Conservation (phyloP, 306 rosid species). For the Macrotyloma uniflorum region DNA sequence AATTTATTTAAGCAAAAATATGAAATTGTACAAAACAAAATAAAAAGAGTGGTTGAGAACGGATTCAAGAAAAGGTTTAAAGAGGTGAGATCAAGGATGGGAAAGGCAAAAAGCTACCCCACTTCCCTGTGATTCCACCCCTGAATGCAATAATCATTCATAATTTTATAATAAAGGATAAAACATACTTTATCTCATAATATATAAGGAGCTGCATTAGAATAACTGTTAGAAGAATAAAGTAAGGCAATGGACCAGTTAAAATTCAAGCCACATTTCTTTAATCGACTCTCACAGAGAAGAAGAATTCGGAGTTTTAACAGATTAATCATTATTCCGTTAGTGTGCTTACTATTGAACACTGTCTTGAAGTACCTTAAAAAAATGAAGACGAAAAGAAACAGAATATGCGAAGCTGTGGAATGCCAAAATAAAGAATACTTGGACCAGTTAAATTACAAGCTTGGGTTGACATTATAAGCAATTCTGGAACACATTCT, state of each 20-base stretch:
- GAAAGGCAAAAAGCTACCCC: neutral
- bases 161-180: conserved; percentile 3
- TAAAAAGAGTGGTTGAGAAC: neutral
- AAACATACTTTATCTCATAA: conserved; percentile 24
- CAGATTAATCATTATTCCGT: neutral
- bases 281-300: neutral
- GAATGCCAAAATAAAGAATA: neutral
- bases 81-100: neutral
- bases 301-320: neutral
- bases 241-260: neutral
- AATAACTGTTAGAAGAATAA: conserved; percentile 19
- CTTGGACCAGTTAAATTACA: conserved; percentile 30
- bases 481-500: conserved; percentile 66
- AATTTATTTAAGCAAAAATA: neutral
- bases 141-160: neutral
- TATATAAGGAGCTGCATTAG: conserved; percentile 30
- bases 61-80: neutral
- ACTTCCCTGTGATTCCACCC: neutral
- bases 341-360: neutral
- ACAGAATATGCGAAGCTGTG: conserved; percentile 2
- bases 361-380: neutral
- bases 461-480: conserved; percentile 62
- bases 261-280: conserved; percentile 1
- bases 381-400: neutral
- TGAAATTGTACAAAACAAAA: neutral